Conservation (phyloP, 2,329 filamentous ascomycete genomes). For the Chaetomiaceae sp. region DNA sequence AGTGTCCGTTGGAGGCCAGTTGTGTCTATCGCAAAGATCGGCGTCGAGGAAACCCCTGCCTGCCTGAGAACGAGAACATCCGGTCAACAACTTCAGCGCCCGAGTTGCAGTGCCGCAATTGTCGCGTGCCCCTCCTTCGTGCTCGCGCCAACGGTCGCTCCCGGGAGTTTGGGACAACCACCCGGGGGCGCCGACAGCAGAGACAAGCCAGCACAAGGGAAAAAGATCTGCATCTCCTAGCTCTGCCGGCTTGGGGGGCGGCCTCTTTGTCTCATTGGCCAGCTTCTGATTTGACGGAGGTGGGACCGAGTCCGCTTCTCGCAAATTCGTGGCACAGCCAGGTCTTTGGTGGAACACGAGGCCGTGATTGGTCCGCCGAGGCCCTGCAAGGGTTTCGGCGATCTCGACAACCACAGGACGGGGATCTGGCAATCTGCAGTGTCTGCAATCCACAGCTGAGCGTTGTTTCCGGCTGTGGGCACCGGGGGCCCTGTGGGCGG, state of each 20-base stretch:
- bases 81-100: no score
- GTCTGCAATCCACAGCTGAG: constrained; percentile 3
- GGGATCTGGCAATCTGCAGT: not conserved
- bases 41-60: no score
- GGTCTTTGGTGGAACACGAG: not conserved
- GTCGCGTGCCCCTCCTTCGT: not conserved
- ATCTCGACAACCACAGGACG: not conserved
- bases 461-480: no score
- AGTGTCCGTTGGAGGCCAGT: no score
- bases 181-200: constrained; percentile 14
- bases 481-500: not conserved
- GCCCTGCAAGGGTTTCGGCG: not conserved
- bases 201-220: not conserved
- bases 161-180: constrained; percentile 7
- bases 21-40: no score
- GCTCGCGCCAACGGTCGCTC: constrained; percentile 5
- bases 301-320: not conserved
- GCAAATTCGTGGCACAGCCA: constrained; percentile 13
- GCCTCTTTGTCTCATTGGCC: constrained; percentile 8
- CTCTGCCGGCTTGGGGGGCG: not conserved
- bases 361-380: constrained; percentile 8
- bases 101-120: not conserved
- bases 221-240: constrained; percentile 9
- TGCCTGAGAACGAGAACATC: no score
- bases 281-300: not conserved